phyloP scores from a whole-genome alignment of 768 basidiomycete species.

The Boletus rufocinnamomeus region DNA sequence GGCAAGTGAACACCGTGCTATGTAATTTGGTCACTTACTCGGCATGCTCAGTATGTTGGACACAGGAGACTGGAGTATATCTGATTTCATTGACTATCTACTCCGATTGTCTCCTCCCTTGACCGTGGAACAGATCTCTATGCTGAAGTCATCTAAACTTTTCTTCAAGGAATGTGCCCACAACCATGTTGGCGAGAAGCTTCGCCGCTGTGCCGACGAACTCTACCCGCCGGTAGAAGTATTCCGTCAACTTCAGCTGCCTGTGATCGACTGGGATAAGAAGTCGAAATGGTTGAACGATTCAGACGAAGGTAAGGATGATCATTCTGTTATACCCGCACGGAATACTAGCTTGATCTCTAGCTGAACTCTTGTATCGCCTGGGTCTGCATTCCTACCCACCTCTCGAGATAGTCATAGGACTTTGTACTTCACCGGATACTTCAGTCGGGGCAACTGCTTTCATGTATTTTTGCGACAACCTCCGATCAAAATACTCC shows the following conservation, averaged over 20 bases:
- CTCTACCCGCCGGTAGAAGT: constrained; percentile 85
- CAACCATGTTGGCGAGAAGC: constrained; percentile 30
- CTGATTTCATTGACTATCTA: no score
- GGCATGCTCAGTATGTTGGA: constrained; percentile 1
- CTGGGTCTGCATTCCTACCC: constrained; percentile 69
- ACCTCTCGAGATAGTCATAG: constrained; percentile 59
- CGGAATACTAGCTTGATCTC: no score
- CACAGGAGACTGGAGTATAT: background rate
- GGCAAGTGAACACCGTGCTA: no score
- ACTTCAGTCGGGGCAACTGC: constrained; percentile 51
- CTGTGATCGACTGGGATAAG: no score
- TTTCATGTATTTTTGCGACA: constrained; percentile 72
- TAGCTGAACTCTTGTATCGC: constrained; percentile 67
- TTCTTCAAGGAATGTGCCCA: constrained; percentile 56
- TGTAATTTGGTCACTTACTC: background rate
- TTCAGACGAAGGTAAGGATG: no score
- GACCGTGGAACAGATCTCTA: background rate
- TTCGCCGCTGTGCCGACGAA: constrained; percentile 59
- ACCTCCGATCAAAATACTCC: background rate
- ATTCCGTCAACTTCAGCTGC: no score
- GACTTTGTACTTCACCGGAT: constrained; percentile 61
- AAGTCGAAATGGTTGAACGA: no score
- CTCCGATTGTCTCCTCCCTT: background rate
- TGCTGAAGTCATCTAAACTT: background rate
- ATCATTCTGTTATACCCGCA: no score